phyloP scores from a whole-genome alignment of 306 rosid genomes.

The Prunus armeniaca region DNA sequence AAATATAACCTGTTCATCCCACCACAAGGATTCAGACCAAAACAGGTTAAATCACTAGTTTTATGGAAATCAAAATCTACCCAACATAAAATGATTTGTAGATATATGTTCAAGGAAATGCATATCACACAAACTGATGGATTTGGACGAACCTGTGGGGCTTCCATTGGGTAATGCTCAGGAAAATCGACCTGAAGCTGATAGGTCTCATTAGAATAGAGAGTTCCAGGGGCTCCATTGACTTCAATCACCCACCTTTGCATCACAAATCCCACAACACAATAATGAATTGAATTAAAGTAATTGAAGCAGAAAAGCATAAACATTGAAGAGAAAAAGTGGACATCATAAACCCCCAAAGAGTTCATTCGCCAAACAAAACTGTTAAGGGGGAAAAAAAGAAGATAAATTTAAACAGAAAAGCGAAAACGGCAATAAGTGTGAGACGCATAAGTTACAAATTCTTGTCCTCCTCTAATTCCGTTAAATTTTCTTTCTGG shows the following conservation, averaged over 20 bases:
- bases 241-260: conserved; percentile 99
- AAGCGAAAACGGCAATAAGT: not conserved
- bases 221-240: conserved; percentile 95
- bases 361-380: not conserved
- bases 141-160: conserved; percentile 73
- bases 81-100: not conserved
- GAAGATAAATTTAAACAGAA: conserved; percentile 1
- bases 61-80: not conserved
- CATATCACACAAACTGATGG: not conserved
- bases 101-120: not conserved
- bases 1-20: conserved; percentile 74
- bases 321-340: not conserved
- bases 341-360: not conserved
- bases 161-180: conserved; percentile 99
- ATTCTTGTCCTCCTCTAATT: not conserved
- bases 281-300: not conserved
- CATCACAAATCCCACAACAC: conserved; percentile 12
- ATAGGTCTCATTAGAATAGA: conserved; percentile 79
- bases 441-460: not conserved
- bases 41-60: conserved; percentile 23
- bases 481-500: not conserved
- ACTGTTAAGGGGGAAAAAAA: not conserved
- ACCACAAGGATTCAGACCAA: conserved; percentile 21
- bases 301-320: not conserved
- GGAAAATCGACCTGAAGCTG: conserved; percentile 99